Evolutionary conservation across 305 asterid species (phyloP), one percentile per base, ranked within the genome.

Genomic region (Coffea humblotiana): DNA sequence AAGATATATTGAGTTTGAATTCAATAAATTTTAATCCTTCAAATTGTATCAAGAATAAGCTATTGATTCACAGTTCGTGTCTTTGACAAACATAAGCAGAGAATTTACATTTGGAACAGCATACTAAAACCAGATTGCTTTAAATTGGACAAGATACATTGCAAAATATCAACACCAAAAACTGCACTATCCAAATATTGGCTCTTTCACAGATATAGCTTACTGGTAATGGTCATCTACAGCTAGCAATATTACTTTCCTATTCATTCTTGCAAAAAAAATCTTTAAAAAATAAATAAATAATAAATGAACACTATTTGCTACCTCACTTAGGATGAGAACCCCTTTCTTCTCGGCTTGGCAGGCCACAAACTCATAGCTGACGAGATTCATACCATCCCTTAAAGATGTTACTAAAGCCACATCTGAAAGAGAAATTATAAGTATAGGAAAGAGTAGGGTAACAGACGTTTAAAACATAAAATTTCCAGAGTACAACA

Each of bases 321-420:
- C 76, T 88, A 94, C 98, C 97, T 94, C 98, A 69, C 98, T 94
- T 63, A 94, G 94, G 83, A 94, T 92, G 85, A 94, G 97, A 72
- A 92, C 98, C 76, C 98, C 98, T 85, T 92, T 94, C 88, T 90
- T 94, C n/a, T 86, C 87, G 78, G 87, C 97, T 90, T 94, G 98
- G 91, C 98, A 94, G 69, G 98, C 98, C 85, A 93, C 97, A 83
- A 93, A 94, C 85, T 94, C 98, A 77, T 94, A 94, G 90, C 98
- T 93, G 82, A 94, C 98, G 73, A 94, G 97, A 89, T 94, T 94
- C 98, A 94, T 94, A 81, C 98, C 98, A 83, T 94, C 98, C 86
- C 98, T 88, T 74, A 94, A 88, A 76, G 98, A 94, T 78, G 98
- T 94, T 77, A 94, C 96, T 80, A 94, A 88, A 70, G 97, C 97